A percentile compares a stretch with the other conserved stretches of the same genome.
Conservation (phyloP, 495 filamentous ascomycete species). For the Penicillium samsonianum region DNA sequence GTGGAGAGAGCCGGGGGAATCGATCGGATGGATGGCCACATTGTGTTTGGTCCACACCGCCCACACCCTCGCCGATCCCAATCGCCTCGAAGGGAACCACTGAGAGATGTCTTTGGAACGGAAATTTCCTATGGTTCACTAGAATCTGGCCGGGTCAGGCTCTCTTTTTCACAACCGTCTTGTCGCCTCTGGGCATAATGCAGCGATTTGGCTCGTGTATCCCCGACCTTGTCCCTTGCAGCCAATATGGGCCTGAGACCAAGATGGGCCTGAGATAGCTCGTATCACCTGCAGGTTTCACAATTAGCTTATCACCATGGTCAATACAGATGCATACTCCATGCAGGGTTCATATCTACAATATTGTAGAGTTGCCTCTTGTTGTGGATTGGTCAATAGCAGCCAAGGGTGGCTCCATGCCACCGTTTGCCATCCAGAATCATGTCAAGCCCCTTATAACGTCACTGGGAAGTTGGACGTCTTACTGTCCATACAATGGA, state of each 20-base stretch:
- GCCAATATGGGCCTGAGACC: too few species aligned
- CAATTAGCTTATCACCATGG: neutral
- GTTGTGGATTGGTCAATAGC: neutral
- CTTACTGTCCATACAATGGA: neutral
- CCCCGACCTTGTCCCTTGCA: constrained; percentile 8
- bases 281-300: constrained; percentile 1
- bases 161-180: neutral
- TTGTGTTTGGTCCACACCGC: constrained; percentile 7
- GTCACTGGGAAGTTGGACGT: neutral
- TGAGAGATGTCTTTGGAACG: neutral
- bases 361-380: neutral
- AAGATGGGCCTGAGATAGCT: neutral
- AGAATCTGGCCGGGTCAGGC: neutral
- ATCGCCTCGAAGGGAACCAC: constrained; percentile 2
- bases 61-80: neutral
- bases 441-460: too few species aligned
- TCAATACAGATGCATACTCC: neutral
- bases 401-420: neutral
- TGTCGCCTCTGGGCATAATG: neutral
- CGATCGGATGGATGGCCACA: neutral
- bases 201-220: neutral
- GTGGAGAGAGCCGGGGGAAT: constrained; percentile 2
- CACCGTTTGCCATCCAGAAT: neutral
- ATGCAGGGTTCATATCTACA: neutral
- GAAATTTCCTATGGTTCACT: neutral